Percentiles rank a stretch among this genome's conserved stretches.
These are phyloP conservation scores for Entonaema liquescens DNA, from an alignment of 495 filamentous ascomycete species.

Conservation along the genomic window DNA sequence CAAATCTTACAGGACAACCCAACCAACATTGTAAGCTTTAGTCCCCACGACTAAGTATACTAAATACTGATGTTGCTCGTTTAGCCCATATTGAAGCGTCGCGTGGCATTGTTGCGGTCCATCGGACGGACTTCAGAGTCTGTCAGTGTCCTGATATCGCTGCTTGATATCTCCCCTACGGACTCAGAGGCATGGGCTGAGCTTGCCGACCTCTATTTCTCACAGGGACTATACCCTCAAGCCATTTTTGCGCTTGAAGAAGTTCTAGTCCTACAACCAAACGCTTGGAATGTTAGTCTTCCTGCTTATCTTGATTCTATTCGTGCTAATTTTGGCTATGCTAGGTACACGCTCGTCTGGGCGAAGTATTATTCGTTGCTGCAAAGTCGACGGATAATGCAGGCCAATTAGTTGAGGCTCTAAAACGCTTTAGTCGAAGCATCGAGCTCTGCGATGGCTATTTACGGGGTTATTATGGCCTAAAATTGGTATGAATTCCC, in stretches of 20 bases:
- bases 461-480: slow-evolving; percentile 88
- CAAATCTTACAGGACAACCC: slow-evolving; percentile 74
- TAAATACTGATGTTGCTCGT: slow-evolving; percentile 30
- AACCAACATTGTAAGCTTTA: slow-evolving; percentile 75
- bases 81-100: slow-evolving; percentile 86
- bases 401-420: slow-evolving; percentile 70
- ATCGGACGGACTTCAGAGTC: slow-evolving; percentile 75
- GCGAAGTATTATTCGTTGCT: slow-evolving; percentile 80
- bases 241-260: slow-evolving; percentile 92
- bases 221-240: slow-evolving; percentile 77
- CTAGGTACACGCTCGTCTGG: slow-evolving; percentile 86
- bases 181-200: slow-evolving; percentile 96
- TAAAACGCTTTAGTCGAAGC: slow-evolving; percentile 86
- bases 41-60: not conserved
- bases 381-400: slow-evolving; percentile 58
- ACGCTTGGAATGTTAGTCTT: slow-evolving; percentile 88
- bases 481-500: slow-evolving; percentile 72
- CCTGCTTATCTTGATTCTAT: slow-evolving; percentile 8
- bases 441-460: slow-evolving; percentile 95
- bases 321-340: slow-evolving; percentile 34
- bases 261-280: slow-evolving; percentile 84
- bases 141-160: slow-evolving; percentile 72
- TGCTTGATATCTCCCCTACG: slow-evolving; percentile 84
- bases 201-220: slow-evolving; percentile 83
- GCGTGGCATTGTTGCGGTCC: slow-evolving; percentile 79